Base-by-base conservation (phyloP, 495 filamentous ascomycete genomes). In the Acidiella bohemica region DNA sequence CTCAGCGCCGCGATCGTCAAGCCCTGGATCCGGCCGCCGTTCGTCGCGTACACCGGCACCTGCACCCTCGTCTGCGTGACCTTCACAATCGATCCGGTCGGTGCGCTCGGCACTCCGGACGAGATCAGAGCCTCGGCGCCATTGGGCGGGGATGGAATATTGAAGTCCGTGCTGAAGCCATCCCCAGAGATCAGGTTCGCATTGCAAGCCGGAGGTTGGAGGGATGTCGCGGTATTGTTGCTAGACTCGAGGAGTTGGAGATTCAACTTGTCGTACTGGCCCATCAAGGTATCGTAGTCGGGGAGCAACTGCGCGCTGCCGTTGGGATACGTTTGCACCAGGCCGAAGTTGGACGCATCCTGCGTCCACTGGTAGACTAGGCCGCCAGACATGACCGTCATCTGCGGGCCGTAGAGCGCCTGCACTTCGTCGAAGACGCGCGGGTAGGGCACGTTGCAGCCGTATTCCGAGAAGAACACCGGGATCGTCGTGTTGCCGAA, bases 391-490 rank as follows among this genome's bases (percentile, higher is more conserved):
- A 95, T 77, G 25, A 76, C 62, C 18, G 73, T 79, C 84, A 96
- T 93, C 36, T 90, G 59, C 19, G 66, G 47, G 41, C 84, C 72
- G 60, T 96, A 94, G 51, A 96, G 68, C 30, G 78, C 71, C 39
- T 62, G 61, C 12, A 94, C 80, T 59, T 96, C 88, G 45, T 73
- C 75, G 67, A 93, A 96, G 46, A 73, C 48, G 54, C 90, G 82
- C 13, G 88, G 86, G 26, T 63, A 61, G 21, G 78, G 74, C 18
- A 71, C 64, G 70, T 94, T 96, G 72, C 90, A 97, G 46, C 90
- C 90, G 45, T 81, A 96, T 62, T 97, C 90, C 51, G 82, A 88
- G 70, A 92, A 94, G 74, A 96, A 94, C 39, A 95, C 72, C 16
- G 88, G 88, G 38, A 94, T 68, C 22, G 77, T 78, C 39, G 72